phyloP scores from a whole-genome alignment of 2,329 filamentous ascomycete genomes.

The Fusarium albidum region DNA sequence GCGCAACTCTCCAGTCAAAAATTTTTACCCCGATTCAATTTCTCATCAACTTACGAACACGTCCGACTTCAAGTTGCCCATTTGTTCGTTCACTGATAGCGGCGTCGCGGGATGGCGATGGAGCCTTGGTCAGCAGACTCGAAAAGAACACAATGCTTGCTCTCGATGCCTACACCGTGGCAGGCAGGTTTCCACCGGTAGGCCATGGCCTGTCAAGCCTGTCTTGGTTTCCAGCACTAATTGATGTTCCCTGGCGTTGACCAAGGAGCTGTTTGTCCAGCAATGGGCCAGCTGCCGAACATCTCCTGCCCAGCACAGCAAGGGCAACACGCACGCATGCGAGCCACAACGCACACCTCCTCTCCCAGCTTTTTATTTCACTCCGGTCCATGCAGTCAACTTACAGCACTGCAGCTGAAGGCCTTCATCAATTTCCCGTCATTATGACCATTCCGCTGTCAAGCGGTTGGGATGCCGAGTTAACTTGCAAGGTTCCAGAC shows the following conservation, averaged over 20 bases:
- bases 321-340: constrained; percentile 6
- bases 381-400: constrained; percentile 3
- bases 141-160: constrained; percentile 26
- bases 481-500: not conserved
- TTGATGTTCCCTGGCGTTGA: constrained; percentile 16
- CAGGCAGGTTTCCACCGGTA: constrained; percentile 16
- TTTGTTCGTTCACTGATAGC: constrained; percentile 40
- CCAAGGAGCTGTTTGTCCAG: not conserved
- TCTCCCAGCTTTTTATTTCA: not conserved
- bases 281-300: constrained; percentile 3
- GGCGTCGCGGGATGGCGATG: constrained; percentile 37
- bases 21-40: constrained; percentile 45
- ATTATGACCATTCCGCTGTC: constrained; percentile 3
- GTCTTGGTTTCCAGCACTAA: constrained; percentile 18
- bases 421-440: constrained; percentile 1
- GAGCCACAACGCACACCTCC: constrained; percentile 3
- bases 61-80: constrained; percentile 28
- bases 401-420: not conserved
- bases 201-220: not conserved
- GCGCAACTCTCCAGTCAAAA: constrained; percentile 47
- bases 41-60: constrained; percentile 43
- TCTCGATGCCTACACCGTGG: constrained; percentile 11
- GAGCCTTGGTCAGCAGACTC: constrained; percentile 39
- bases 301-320: constrained; percentile 6
- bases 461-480: not conserved